Percentiles rank a stretch among this genome's conserved stretches.
Evolutionary conservation across 768 basidiomycete genomes (phyloP).

Genomic region (Cystobasidium onofrii): DNA sequence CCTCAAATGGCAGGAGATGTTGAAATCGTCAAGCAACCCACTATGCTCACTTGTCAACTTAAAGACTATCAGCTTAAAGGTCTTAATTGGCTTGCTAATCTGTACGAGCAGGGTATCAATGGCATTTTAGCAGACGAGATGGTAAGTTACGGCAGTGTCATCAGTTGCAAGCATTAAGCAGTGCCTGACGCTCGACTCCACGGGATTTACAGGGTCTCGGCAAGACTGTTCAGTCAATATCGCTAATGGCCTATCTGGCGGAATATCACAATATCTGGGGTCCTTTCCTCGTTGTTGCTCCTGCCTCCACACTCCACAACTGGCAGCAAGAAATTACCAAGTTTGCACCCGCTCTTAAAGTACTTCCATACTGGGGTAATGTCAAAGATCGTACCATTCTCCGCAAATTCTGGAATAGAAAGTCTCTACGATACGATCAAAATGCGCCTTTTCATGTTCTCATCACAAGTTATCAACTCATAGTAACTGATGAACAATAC

Average conservation of each 20-base stretch:
- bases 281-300: constrained; percentile 94
- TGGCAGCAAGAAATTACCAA: constrained; percentile 98
- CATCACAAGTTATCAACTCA: constrained; percentile 93
- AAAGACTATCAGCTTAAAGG: constrained; percentile 99
- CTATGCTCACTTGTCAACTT: constrained; percentile 89
- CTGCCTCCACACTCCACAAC: constrained; percentile 92
- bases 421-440: constrained; percentile 87
- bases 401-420: constrained; percentile 96
- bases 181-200: too few relatives aligned
- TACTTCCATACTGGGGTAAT: constrained; percentile 96
- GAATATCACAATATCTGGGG: constrained; percentile 99
- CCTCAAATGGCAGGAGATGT: constrained; percentile 76
- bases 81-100: constrained; percentile 90
- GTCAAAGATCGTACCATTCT: constrained; percentile 89
- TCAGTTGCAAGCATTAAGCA: too few relatives aligned
- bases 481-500: constrained; percentile 94
- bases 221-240: constrained; percentile 90
- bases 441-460: constrained; percentile 94
- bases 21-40: constrained; percentile 75
- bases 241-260: constrained; percentile 85
- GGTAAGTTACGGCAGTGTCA: constrained; percentile 52
- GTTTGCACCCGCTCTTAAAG: constrained; percentile 87
- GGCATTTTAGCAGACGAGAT: constrained; percentile 98
- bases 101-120: constrained; percentile 99
- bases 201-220: constrained; percentile 38